Conservation (phyloP, 495 filamentous ascomycete genomes). For the Penicillium dipodomyicola region DNA sequence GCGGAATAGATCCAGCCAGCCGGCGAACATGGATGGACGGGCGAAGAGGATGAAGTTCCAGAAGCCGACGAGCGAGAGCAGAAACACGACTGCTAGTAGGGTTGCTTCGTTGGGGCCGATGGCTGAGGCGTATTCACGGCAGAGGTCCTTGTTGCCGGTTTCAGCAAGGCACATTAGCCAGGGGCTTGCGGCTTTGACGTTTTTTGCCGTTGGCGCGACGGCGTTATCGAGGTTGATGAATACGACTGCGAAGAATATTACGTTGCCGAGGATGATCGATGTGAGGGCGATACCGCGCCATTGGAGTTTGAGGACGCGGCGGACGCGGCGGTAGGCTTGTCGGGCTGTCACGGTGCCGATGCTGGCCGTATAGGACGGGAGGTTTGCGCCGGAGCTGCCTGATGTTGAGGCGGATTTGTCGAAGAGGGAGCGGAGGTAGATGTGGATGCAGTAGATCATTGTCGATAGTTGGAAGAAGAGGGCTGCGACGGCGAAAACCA, state of each 20-base stretch:
- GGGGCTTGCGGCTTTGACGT: slow-evolving; percentile 52
- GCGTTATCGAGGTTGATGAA: slow-evolving; percentile 83
- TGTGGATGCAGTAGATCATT: slow-evolving; percentile 90
- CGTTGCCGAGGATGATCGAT: slow-evolving; percentile 80
- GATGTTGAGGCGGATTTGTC: slow-evolving; percentile 57
- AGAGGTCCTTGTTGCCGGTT: slow-evolving; percentile 64
- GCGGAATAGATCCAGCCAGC: slow-evolving; percentile 70
- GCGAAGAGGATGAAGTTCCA: slow-evolving; percentile 81
- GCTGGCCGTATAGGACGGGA: slow-evolving; percentile 78
- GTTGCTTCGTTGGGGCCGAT: slow-evolving; percentile 66
- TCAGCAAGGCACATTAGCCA: slow-evolving; percentile 73
- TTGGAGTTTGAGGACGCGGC: slow-evolving; percentile 84
- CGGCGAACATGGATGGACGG: slow-evolving; percentile 76
- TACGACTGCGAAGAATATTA: slow-evolving; percentile 86
- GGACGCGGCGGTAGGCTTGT: slow-evolving; percentile 82
- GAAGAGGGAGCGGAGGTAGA: slow-evolving; percentile 82
- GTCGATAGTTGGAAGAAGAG: slow-evolving; percentile 80
- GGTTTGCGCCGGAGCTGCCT: slow-evolving; percentile 56
- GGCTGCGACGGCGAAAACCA: slow-evolving; percentile 73
- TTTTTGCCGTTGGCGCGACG: slow-evolving; percentile 51
- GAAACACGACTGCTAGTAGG: slow-evolving; percentile 73
- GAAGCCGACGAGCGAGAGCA: slow-evolving; percentile 80
- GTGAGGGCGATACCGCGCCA: slow-evolving; percentile 90
- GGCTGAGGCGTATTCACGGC: slow-evolving; percentile 52
- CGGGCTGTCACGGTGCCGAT: slow-evolving; percentile 79